Evolutionary conservation across 164 flowering plant genomes (phyloP), one percentile per base, ranked within the genome.

Genomic region (Taxillus chinensis): DNA sequence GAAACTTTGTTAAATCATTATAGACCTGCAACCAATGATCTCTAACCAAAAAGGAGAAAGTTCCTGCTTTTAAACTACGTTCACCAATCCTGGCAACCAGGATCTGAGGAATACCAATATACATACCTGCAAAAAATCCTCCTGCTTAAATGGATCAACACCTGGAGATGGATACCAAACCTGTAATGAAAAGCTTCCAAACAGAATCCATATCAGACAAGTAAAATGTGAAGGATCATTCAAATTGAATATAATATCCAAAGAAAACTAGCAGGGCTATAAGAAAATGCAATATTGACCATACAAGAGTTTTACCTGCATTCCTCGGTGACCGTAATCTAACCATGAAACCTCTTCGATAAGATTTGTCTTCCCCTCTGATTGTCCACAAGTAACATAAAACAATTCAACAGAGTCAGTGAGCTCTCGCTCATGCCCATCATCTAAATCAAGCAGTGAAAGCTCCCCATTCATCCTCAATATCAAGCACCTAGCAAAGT

Each of bases 131-230:
- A 93, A 81, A 72, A 93, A 93, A 68, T 88, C 98, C 75, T 93
- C 98, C 85, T 90, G 97, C 79, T 82, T 82, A 74, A 82, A 93
- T 43, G 89, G 75, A 52, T 93, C 89, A 66, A 64, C 88, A 60
- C 98, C 98, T 68, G 80, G 86, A 80, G 95, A 93, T 59, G 98
- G 96, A 85, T 92, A 92, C 96, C 98, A 92, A 52, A 92, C 96
- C 98, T 90, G 89, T 58, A 80, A 78, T 64, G 62, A 69, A 51
- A 72, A 75, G 76, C 80, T 79, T 77, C 75, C 79, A 83, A 73
- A 66, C 49, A 69, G 65, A 70, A 73, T 67, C 56, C 64, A 65
- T 68, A 85, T 85, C 79, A 86, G 88, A 80, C 67, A 68, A 73
- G 75, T 70, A 77, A 48, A 62, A 60, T 39, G n/a, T 12, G 48